A percentile compares a stretch with the other conserved stretches of the same genome.
These are phyloP conservation scores for Lathyrus aphaca DNA, from an alignment of 306 rosid species.

Conservation along the genomic window DNA sequence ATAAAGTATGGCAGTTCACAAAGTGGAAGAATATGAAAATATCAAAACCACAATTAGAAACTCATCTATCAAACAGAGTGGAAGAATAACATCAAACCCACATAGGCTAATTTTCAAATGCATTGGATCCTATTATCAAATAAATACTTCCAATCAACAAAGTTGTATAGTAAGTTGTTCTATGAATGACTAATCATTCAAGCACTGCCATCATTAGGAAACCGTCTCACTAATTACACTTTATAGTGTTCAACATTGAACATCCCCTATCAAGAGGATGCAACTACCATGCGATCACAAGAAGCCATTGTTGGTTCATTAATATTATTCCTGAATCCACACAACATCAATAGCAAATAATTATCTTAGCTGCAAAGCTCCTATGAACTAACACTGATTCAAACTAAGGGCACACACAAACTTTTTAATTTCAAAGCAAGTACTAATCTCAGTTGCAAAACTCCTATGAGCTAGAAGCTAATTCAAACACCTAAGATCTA, in stretches of 20 bases:
- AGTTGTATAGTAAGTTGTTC: too few relatives aligned
- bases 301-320: not conserved
- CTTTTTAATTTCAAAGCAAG: too few relatives aligned
- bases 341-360: not conserved
- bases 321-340: not conserved
- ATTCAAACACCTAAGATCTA: not conserved
- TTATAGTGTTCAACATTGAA: not conserved
- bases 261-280: not conserved
- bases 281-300: not conserved
- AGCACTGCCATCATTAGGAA: not conserved
- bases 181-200: too few relatives aligned
- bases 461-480: too few relatives aligned
- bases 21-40: too few relatives aligned
- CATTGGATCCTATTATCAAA: too few relatives aligned
- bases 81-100: constrained; percentile 14
- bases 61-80: too few relatives aligned
- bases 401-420: too few relatives aligned
- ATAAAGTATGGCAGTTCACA: not conserved
- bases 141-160: not conserved
- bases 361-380: too few relatives aligned
- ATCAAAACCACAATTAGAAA: too few relatives aligned
- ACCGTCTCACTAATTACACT: not conserved
- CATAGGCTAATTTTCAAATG: constrained; percentile 18
- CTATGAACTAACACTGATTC: too few relatives aligned
- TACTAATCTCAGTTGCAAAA: too few relatives aligned